Evolutionary conservation across 2,329 filamentous ascomycete species (phyloP).

Genomic region (Gyromitra esculenta): DNA sequence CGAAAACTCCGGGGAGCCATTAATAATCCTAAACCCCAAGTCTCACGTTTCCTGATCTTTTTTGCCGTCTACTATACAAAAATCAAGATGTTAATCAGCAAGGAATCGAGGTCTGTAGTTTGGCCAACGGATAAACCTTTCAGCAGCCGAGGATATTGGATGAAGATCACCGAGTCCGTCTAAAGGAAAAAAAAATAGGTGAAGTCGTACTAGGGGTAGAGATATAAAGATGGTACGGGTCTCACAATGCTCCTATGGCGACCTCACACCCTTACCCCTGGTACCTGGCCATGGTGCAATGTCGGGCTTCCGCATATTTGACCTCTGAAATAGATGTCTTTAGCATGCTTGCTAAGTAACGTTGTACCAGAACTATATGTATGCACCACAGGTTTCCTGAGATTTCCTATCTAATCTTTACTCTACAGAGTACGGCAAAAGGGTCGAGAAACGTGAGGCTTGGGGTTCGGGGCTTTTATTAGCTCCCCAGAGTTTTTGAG

Average conservation of each 20-base stretch:
- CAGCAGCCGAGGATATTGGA: constrained; percentile 19
- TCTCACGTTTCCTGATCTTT: no score
- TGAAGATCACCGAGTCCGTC: neutral
- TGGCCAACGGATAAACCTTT: constrained; percentile 30
- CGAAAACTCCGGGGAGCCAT: no score
- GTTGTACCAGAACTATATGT: constrained; percentile 2
- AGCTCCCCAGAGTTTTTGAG: no score
- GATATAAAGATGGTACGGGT: no score
- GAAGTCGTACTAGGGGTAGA: neutral
- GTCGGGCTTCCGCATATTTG: constrained; percentile 17
- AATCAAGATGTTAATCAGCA: neutral
- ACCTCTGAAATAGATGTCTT: constrained; percentile 8
- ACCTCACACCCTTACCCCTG: no score
- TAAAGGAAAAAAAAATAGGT: constrained; percentile 1
- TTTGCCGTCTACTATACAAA: no score
- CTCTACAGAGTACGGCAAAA: no score
- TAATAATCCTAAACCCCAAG: no score
- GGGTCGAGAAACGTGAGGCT: no score
- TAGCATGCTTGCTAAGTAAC: constrained; percentile 1
- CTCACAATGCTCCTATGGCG: no score
- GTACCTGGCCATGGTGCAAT: neutral
- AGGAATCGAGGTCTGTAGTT: neutral
- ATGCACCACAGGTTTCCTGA: neutral
- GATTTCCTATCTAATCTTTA: neutral
- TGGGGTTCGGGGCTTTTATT: no score